Percentiles rank a stretch among this genome's conserved stretches.
Conservation (phyloP, 2,329 filamentous ascomycete genomes). For the Incumbomyces lentus region DNA sequence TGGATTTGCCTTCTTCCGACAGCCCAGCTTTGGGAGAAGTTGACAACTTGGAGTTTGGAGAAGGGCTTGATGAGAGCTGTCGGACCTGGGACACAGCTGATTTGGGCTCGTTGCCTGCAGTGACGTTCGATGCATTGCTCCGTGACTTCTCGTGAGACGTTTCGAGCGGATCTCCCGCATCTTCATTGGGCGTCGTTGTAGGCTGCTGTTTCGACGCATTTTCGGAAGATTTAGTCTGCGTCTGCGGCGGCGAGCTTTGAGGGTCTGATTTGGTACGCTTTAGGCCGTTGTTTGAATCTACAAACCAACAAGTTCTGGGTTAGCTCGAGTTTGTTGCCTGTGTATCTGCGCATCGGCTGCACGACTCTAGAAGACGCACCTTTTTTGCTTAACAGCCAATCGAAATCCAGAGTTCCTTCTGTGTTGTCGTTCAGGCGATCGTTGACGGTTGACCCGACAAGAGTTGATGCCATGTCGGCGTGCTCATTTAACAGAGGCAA, state of each 20-base stretch:
- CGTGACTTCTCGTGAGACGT: neutral
- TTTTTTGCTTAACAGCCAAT: slow-evolving; percentile 82
- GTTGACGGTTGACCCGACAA: neutral
- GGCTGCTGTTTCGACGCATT: neutral
- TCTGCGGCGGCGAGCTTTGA: neutral
- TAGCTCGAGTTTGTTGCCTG: neutral
- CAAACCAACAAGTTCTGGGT: neutral
- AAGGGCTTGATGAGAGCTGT: neutral
- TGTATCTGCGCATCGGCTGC: neutral
- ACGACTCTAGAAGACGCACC: slow-evolving; percentile 43
- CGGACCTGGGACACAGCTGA: neutral
- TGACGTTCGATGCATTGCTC: neutral
- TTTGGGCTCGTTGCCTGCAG: slow-evolving; percentile 5
- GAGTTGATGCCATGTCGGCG: slow-evolving; percentile 1
- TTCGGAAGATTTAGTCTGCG: neutral
- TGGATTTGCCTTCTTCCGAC: neutral
- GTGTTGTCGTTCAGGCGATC: neutral
- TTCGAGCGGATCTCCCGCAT: neutral
- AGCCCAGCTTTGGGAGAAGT: slow-evolving; percentile 7
- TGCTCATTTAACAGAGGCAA: too few species aligned
- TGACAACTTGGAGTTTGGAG: neutral
- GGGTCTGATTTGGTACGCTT: neutral
- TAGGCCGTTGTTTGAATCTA: slow-evolving; percentile 1
- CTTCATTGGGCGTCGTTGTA: neutral
- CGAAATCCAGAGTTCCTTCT: slow-evolving; percentile 58